Evolutionary conservation across 345 rosid genomes (phyloP).

Genomic region (Limnanthes douglasii): DNA sequence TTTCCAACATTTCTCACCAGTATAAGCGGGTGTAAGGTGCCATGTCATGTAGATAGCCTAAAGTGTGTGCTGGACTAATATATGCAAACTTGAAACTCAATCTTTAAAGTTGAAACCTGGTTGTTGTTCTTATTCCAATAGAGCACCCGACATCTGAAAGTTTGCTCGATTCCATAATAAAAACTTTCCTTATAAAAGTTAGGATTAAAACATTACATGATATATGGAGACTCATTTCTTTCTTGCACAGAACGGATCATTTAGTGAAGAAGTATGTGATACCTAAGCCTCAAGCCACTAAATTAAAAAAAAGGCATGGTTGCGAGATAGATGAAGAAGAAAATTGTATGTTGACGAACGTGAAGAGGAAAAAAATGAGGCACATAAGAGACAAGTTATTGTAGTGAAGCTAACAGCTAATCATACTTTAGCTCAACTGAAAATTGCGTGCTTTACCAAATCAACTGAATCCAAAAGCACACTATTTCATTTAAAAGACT

Average conservation of each 20-base stretch:
- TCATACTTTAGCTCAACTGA: no score
- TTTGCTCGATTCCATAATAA: conserved; percentile 63
- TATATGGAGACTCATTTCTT: conserved; percentile 83
- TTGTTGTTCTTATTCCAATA: conserved; percentile 70
- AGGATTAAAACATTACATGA: conserved; percentile 71
- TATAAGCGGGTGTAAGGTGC: conserved; percentile 78
- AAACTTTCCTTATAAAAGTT: conserved; percentile 54
- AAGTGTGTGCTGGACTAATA: conserved; percentile 77
- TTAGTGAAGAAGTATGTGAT: no score
- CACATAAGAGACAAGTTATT: no score
- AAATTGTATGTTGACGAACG: no score
- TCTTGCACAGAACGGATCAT: conserved; percentile 62
- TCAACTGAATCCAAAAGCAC: no score
- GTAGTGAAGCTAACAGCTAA: no score
- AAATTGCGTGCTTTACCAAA: no score
- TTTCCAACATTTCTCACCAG: conserved; percentile 89
- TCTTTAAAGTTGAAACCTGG: conserved; percentile 56
- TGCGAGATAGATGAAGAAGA: no score
- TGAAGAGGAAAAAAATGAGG: no score
- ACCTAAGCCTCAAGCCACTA: no score
- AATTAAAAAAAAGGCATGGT: no score
- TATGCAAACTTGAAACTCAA: conserved; percentile 57
- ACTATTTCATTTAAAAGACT: no score
- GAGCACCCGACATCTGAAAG: conserved; percentile 65
- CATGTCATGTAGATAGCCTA: conserved; percentile 42